Base-by-base conservation (phyloP, 176 grass and related monocot species). In the Ensete ventricosum region DNA sequence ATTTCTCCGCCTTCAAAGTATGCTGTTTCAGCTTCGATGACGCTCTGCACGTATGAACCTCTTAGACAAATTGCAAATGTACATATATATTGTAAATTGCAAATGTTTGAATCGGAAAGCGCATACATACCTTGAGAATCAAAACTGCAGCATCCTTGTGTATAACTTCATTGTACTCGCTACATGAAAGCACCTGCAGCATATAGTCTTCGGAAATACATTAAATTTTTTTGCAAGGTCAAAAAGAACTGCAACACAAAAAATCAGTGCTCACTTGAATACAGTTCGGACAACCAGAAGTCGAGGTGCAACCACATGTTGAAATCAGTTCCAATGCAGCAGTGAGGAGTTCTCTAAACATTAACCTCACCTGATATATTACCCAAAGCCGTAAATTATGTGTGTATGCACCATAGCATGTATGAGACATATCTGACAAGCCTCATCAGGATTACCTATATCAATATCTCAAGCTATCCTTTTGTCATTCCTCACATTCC, bases 131-230 rank as follows among this genome's bases (percentile, higher is more conserved):
- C 88, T 87, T 80, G 1, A 93, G 84, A 77, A 98, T 87, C 77
- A 93, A 17, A 77, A 91, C 69, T 11, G 95, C 88, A 0, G 88
- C 90, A 53, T 91, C 82, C 78, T 91, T 93, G 82, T 93, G 71
- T 82, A 98, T 73, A 73, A 93, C 90, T 60, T 80, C 88, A 50
- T 98, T 98, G 53, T 98, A 93, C 87, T 91, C 95, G 9, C 88
- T 54, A 55, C 95, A 98, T 25, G 90, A 92, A 66, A 87, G 11
- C 10, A 83, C 81, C 85, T 98, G 82, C 23, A 81, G 78, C 17
- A 64, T 14, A 6, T 10, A 9, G 1, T 11, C 26, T 65, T 52
- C 11, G 27, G 17, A 14, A 65, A 64, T 64, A 71, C 27, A 59
- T 58, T 25, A 55, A 21, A 21, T 24, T 20, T 6, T n/a, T n/a